These are phyloP conservation scores for Lathyrus oleraceus DNA, from an alignment of 306 rosid genomes.

Conservation along the genomic window DNA sequence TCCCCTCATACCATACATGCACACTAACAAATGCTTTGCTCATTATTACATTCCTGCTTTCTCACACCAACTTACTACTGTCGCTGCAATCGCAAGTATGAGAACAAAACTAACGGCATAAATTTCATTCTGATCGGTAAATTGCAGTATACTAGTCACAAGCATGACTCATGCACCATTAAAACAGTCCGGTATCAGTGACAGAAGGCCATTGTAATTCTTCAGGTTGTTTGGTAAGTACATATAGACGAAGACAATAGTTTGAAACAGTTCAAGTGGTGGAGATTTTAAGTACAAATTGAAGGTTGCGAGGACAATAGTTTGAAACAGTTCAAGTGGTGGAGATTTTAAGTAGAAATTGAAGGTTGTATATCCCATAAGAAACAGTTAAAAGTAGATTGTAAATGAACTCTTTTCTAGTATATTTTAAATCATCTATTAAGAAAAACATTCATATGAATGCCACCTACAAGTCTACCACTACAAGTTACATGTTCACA, in stretches of 20 bases:
- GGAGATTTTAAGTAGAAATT: not conserved
- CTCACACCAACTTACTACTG: not conserved
- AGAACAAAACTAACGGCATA: not conserved
- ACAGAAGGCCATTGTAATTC: not conserved
- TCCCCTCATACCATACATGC: not conserved
- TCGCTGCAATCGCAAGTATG: not conserved
- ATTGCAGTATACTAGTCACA: not conserved
- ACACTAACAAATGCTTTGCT: not conserved
- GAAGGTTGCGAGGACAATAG: too few relatives aligned
- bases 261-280: not conserved
- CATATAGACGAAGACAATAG: not conserved
- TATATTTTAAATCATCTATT: slow-evolving; percentile 25
- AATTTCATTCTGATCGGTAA: not conserved
- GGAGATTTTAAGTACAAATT: not conserved
- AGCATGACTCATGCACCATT: not conserved
- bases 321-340: not conserved
- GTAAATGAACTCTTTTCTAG: not conserved
- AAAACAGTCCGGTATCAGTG: not conserved
- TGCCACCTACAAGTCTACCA: slow-evolving; percentile 22
- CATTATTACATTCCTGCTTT: not conserved
- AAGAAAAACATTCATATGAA: slow-evolving; percentile 29
- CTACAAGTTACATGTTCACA: slow-evolving; percentile 27
- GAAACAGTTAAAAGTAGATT: not conserved
- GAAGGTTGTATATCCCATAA: not conserved
- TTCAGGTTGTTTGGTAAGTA: not conserved